Evolutionary conservation across 2,329 filamentous ascomycete species (phyloP), one percentile per base, ranked within the genome.

Genomic region (Nemania sp.): DNA sequence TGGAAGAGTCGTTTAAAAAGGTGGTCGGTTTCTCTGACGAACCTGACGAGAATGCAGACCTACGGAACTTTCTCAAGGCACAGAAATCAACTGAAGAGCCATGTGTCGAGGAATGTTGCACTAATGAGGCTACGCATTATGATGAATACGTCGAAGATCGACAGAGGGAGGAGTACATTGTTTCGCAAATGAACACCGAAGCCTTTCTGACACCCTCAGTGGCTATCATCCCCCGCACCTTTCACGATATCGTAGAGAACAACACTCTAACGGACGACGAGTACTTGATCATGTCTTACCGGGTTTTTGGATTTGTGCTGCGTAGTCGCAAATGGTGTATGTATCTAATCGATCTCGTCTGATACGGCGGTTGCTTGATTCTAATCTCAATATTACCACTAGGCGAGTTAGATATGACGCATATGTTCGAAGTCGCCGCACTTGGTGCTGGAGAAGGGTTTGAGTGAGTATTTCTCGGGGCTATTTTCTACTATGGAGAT

Each of bases 271-370:
- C 62, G 5, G 62, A 68, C 6, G 66, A 59, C 20, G 66, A 68
- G n/a, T 59, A 38, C 10, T 13, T 68, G 11, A 75, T 81, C 32
- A 79, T 80, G 74, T 72, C 74, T 0, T 73, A 76, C n/a, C 70
- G 77, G 0, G 77, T 80, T 0, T 79, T 78, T 65, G 79, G 74
- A 0, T 81, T 79, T 29, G 70, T 79, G 0, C 62, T 81, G 1
- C 73, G 79, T 1, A 78, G 64, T 27, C 72, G 79, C 0, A 79
- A 47, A 69, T 80, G 78, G 79, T 75, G 77, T 77, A 57, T 64
- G 76, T 70, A 47, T 47, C 24, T 29, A 8, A 13, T 13, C 20
- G 15, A 27, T 26, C 22, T 22, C n/a, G 22, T 8, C 11, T 59
- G 2, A 32, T 13, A 22, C 24, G 7, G 2, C n/a, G 10, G 20